A percentile compares a stretch with the other conserved stretches of the same genome.
phyloP scores from a whole-genome alignment of 2,329 filamentous ascomycete species.

The Sordariomycetes sp. region DNA sequence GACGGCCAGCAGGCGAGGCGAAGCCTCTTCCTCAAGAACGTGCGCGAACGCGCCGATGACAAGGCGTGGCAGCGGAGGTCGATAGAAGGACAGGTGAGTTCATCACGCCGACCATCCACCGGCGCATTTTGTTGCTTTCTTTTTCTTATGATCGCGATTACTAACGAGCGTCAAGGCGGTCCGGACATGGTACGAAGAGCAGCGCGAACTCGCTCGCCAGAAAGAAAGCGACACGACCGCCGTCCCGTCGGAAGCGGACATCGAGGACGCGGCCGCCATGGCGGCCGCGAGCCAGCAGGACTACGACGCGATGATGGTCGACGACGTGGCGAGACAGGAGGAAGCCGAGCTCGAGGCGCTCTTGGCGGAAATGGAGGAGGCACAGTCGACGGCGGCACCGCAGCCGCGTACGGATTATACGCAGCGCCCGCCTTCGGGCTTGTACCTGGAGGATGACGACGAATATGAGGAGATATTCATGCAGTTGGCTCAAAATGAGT shows the following conservation, averaged over 20 bases:
- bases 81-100: constrained; percentile 39
- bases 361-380: constrained; percentile 25
- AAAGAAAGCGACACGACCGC: constrained; percentile 4
- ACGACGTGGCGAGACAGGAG: constrained; percentile 35
- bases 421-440: constrained; percentile 17
- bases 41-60: constrained; percentile 47
- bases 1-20: constrained; percentile 50
- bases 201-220: constrained; percentile 7
- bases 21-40: constrained; percentile 55
- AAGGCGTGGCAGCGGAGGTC: constrained; percentile 45
- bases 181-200: constrained; percentile 8
- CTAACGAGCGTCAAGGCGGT: constrained; percentile 1
- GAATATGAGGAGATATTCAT: constrained; percentile 52
- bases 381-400: constrained; percentile 6
- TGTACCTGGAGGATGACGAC: constrained; percentile 36
- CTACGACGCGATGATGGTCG: constrained; percentile 37
- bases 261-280: constrained; percentile 26
- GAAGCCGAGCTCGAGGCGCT: constrained; percentile 45
- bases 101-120: too few relatives aligned
- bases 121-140: too few relatives aligned
- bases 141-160: too few relatives aligned
- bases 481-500: neutral
- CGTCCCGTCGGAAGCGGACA: constrained; percentile 29
- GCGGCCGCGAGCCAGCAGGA: constrained; percentile 11
- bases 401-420: constrained; percentile 10